Evolutionary conservation across 1,284 basidiomycete species (phyloP), one percentile per base, ranked within the genome.

Genomic region (Trichosporon sp.): DNA sequence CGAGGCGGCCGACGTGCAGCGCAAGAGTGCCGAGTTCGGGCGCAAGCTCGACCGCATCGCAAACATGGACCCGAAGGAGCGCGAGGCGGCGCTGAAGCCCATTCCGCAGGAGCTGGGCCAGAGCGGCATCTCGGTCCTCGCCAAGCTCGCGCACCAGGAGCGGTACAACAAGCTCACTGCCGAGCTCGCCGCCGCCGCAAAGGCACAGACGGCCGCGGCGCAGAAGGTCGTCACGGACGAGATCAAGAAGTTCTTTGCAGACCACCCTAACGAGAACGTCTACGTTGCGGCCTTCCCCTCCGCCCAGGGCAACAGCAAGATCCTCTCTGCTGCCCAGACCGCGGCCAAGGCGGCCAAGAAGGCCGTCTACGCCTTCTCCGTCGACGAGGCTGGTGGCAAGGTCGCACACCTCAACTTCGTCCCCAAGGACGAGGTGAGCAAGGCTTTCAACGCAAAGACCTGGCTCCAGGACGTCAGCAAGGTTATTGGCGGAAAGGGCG

Each of bases 381-480:
- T 86, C 19, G 91, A 95, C 72, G 62, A 74, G 1, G 85, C 86
- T 65, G 84, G 82, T 33, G 85, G 84, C 66, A 95, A 92, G 79
- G 88, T 98, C 64, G 87, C 89, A 1, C 95, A 98, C 77, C 88
- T 89, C 63, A 98, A 97, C 81, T 89, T 85, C 74, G 85, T 98
- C 54, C 87, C 95, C 0, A 89, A 89, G 75, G 82, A 86, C 70
- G 71, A 82, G n/a, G 71, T 81, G 61, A 69, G 69, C 58, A 81
- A 81, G 71, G 87, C 87, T 8, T 83, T 90, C 59, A 89, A 92
- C 77, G 92, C 89, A 27, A 89, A 91, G 67, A 82, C 80, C 25
- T 97, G 94, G 94, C 89, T 93, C 32, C 80, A 84, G n/a, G 86
- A 86, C 62, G 88, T 95, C 7, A 84, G 85, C 8, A 88, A 88